phyloP scores from a whole-genome alignment of 2,329 filamentous ascomycete species.

The Talaromyces pinophilus region DNA sequence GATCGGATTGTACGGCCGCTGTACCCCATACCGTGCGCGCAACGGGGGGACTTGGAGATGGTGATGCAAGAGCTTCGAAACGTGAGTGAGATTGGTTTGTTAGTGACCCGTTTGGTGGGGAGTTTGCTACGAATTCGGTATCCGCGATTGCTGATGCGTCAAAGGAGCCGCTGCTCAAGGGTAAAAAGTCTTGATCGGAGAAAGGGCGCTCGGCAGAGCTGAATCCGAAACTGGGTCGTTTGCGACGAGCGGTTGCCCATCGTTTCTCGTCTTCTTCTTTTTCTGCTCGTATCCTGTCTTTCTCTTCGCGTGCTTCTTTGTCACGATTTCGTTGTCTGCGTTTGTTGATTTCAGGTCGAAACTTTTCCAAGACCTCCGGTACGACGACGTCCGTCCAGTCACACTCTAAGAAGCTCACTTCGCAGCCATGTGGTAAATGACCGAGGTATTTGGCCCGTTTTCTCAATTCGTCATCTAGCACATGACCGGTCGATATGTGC shows the following conservation, averaged over 20 bases:
- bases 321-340: slow-evolving; percentile 76
- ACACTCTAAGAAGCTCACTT: slow-evolving; percentile 87
- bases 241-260: slow-evolving; percentile 68
- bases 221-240: slow-evolving; percentile 53
- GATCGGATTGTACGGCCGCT: slow-evolving; percentile 60
- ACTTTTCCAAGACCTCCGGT: slow-evolving; percentile 71
- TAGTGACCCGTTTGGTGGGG: slow-evolving; percentile 39
- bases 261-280: slow-evolving; percentile 70
- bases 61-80: slow-evolving; percentile 64
- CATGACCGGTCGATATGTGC: slow-evolving; percentile 83
- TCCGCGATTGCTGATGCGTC: slow-evolving; percentile 34
- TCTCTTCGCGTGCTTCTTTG: slow-evolving; percentile 82
- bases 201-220: slow-evolving; percentile 47
- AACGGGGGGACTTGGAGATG: slow-evolving; percentile 77
- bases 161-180: slow-evolving; percentile 49
- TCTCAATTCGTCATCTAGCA: slow-evolving; percentile 80
- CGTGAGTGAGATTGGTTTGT: slow-evolving; percentile 34
- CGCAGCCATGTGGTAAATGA: slow-evolving; percentile 85
- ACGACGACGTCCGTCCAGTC: slow-evolving; percentile 91
- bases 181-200: slow-evolving; percentile 66
- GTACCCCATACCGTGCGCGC: slow-evolving; percentile 93
- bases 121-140: slow-evolving; percentile 36
- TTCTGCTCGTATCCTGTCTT: slow-evolving; percentile 79
- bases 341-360: slow-evolving; percentile 73
- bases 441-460: slow-evolving; percentile 83